These are phyloP conservation scores for Penicillium paneum DNA, from an alignment of 2,329 filamentous ascomycete genomes.

Conservation along the genomic window DNA sequence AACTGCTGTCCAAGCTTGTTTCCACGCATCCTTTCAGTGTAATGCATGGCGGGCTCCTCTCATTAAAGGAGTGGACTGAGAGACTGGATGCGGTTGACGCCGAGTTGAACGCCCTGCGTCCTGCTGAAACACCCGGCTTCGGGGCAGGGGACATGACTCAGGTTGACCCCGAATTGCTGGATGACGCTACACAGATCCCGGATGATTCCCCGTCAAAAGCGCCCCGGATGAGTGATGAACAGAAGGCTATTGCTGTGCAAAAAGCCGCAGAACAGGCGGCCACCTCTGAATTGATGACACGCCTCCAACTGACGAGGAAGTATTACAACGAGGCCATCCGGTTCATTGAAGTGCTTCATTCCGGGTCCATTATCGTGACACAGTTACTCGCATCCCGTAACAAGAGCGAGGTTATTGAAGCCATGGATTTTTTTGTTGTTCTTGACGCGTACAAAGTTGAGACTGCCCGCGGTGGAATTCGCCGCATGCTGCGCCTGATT, in stretches of 20 bases:
- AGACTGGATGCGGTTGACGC: slow-evolving; percentile 78
- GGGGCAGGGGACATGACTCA: slow-evolving; percentile 65
- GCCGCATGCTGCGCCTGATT: slow-evolving; percentile 92
- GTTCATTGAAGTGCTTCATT: slow-evolving; percentile 88
- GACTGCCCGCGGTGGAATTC: slow-evolving; percentile 85
- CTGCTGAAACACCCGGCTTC: slow-evolving; percentile 68
- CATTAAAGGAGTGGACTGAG: slow-evolving; percentile 78
- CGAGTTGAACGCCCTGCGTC: slow-evolving; percentile 76
- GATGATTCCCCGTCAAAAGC: slow-evolving; percentile 63
- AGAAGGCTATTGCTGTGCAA: slow-evolving; percentile 68
- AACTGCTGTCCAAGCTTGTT: slow-evolving; percentile 80
- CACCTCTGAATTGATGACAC: slow-evolving; percentile 81
- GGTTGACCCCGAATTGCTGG: slow-evolving; percentile 73
- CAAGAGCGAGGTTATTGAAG: slow-evolving; percentile 97
- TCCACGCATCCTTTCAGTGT: slow-evolving; percentile 92
- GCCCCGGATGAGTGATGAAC: slow-evolving; percentile 70
- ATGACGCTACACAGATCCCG: slow-evolving; percentile 81
- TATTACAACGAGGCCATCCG: slow-evolving; percentile 92
- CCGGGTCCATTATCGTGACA: slow-evolving; percentile 73
- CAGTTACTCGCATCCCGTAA: slow-evolving; percentile 91
- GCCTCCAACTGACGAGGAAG: slow-evolving; percentile 79
- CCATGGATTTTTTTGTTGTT: slow-evolving; percentile 97
- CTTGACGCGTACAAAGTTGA: slow-evolving; percentile 95
- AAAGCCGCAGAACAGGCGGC: slow-evolving; percentile 84
- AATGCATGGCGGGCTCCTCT: slow-evolving; percentile 83